A percentile compares a stretch with the other conserved stretches of the same genome.
phyloP scores from a whole-genome alignment of 2,329 filamentous ascomycete species.

The Neoarthrinium moseri region DNA sequence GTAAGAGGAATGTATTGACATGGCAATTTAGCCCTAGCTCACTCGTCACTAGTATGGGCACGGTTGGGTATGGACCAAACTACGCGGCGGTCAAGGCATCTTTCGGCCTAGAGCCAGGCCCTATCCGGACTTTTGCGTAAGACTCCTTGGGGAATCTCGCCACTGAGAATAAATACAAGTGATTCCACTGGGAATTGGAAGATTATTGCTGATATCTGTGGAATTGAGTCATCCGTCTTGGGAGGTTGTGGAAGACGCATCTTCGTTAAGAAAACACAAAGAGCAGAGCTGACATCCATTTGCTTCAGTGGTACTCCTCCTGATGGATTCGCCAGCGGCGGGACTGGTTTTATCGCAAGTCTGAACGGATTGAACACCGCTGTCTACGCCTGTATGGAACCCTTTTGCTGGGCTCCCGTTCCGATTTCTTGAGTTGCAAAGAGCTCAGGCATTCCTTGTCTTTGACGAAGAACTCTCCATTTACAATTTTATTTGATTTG shows the following conservation, averaged over 20 bases:
- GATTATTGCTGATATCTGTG: no score
- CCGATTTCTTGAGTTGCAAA: no score
- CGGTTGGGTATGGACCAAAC: constrained; percentile 48
- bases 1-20: constrained; percentile 13
- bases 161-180: no score
- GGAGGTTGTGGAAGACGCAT: no score
- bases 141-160: no score
- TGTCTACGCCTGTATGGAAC: neutral
- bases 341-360: constrained; percentile 38
- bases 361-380: constrained; percentile 8
- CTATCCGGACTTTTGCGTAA: constrained; percentile 14
- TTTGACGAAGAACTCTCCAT: neutral
- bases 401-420: neutral
- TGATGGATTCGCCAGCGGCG: constrained; percentile 37
- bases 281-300: constrained; percentile 19
- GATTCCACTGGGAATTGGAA: no score
- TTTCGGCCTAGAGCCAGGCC: constrained; percentile 29
- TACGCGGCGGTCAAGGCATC: constrained; percentile 34
- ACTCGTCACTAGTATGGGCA: constrained; percentile 42
- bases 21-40: neutral
- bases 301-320: constrained; percentile 36
- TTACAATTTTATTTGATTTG: no score
- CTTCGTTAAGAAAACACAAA: no score
- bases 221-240: no score
- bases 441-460: no score